phyloP scores from a whole-genome alignment of 768 basidiomycete genomes.

The Boletus tomentosulus region DNA sequence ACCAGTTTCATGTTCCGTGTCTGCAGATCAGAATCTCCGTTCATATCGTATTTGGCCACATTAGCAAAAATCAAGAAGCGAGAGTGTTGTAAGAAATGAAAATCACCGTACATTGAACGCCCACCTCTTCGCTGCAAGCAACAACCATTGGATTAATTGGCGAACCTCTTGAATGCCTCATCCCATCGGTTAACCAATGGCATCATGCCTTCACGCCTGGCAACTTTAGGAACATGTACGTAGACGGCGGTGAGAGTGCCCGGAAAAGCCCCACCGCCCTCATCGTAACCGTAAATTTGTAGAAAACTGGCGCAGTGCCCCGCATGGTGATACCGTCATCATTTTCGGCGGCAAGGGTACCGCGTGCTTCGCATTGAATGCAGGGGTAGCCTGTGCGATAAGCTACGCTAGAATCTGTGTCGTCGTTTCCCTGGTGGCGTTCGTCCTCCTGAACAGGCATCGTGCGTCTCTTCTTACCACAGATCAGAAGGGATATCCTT shows the following conservation, averaged over 20 bases:
- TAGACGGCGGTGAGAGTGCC: too few species aligned
- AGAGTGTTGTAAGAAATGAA: too few species aligned
- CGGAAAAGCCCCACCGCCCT: too few species aligned
- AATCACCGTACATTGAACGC: too few species aligned
- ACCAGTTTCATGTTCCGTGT: not conserved
- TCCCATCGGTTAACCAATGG: not conserved
- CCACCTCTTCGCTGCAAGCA: not conserved
- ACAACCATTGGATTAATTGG: not conserved
- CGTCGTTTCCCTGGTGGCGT: not conserved
- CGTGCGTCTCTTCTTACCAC: not conserved
- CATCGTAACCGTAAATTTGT: too few species aligned
- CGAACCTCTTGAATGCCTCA: not conserved
- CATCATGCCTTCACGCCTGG: too few species aligned
- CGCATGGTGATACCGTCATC: not conserved
- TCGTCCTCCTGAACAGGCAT: not conserved
- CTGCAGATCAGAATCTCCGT: not conserved
- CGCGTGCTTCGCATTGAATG: not conserved
- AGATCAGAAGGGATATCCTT: not conserved
- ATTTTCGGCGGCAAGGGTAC: not conserved
- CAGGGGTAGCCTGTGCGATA: not conserved
- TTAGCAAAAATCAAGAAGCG: too few species aligned
- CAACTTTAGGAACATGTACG: too few species aligned
- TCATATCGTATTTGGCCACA: too few species aligned
- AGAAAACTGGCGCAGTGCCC: not conserved
- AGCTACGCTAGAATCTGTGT: not conserved